These are phyloP conservation scores for Fusarium tanahbumbuense DNA, from an alignment of 2,329 filamentous ascomycete genomes.

Conservation along the genomic window DNA sequence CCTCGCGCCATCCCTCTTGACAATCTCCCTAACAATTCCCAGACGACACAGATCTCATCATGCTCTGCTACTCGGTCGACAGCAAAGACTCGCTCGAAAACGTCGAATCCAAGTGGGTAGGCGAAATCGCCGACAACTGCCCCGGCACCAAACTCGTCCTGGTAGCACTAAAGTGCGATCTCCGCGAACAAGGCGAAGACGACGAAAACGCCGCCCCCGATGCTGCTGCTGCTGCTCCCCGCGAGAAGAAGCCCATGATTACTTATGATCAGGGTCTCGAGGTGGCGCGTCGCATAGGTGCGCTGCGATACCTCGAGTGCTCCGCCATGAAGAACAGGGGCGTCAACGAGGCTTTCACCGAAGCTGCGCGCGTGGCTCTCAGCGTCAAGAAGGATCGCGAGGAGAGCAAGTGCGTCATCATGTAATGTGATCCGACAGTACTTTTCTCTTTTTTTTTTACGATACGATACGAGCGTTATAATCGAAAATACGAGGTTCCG, in stretches of 20 bases:
- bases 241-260: constrained; percentile 79
- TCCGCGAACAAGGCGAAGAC: constrained; percentile 82
- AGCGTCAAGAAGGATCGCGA: constrained; percentile 75
- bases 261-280: constrained; percentile 92
- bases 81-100: constrained; percentile 97
- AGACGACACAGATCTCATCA: constrained; percentile 95
- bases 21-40: not conserved
- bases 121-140: constrained; percentile 98
- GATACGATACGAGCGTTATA: constrained; percentile 36
- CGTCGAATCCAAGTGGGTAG: constrained; percentile 98
- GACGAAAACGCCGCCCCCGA: constrained; percentile 65
- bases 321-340: constrained; percentile 98
- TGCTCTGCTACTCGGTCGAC: constrained; percentile 98
- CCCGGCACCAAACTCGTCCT: constrained; percentile 94
- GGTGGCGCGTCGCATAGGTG: constrained; percentile 90
- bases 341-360: constrained; percentile 98
- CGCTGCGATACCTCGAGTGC: constrained; percentile 95
- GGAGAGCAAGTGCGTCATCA: constrained; percentile 69
- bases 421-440: constrained; percentile 56
- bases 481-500: not conserved
- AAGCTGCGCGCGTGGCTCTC: constrained; percentile 93
- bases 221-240: constrained; percentile 51
- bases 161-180: constrained; percentile 95
- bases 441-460: not conserved
- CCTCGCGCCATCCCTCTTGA: not conserved